phyloP scores from a whole-genome alignment of 2,329 filamentous ascomycete genomes.

The Monosporascus sp. region DNA sequence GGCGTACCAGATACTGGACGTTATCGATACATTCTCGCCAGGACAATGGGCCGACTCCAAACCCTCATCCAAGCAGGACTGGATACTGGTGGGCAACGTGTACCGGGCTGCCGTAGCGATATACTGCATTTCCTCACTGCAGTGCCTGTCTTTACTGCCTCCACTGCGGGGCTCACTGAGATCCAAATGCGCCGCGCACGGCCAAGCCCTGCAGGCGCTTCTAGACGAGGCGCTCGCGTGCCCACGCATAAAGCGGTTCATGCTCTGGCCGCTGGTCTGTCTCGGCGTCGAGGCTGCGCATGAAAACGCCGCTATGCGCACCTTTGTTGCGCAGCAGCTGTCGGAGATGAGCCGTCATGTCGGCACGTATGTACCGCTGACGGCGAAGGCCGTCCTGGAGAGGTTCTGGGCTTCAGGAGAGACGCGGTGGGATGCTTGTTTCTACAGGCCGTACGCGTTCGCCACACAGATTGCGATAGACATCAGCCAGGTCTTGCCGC shows the following conservation, averaged over 20 bases:
- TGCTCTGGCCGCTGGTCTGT: constrained; percentile 32
- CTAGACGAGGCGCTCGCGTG: constrained; percentile 14
- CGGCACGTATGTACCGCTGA: constrained; percentile 26
- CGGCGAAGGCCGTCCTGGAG: constrained; percentile 27
- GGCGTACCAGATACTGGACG: constrained; percentile 17
- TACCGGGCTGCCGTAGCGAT: constrained; percentile 28
- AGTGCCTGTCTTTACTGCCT: constrained; percentile 27
- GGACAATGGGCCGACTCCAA: constrained; percentile 26
- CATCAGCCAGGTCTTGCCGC: neutral
- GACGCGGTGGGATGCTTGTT: constrained; percentile 34
- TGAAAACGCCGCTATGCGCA: constrained; percentile 11
- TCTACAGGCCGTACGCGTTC: constrained; percentile 23
- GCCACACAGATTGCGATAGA: constrained; percentile 17
- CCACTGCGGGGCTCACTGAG: constrained; percentile 5
- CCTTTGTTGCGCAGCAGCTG: constrained; percentile 24
- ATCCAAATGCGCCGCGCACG: constrained; percentile 4
- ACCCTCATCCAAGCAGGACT: constrained; percentile 15
- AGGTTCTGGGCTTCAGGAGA: constrained; percentile 29
- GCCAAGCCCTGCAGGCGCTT: constrained; percentile 11
- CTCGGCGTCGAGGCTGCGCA: constrained; percentile 29
- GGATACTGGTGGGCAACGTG: constrained; percentile 25
- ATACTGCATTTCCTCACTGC: constrained; percentile 33
- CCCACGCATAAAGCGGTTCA: constrained; percentile 16
- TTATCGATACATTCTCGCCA: constrained; percentile 24
- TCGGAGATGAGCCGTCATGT: constrained; percentile 19